Conservation (phyloP, 2,329 filamentous ascomycete genomes). For the Daldinia eschscholtzii region DNA sequence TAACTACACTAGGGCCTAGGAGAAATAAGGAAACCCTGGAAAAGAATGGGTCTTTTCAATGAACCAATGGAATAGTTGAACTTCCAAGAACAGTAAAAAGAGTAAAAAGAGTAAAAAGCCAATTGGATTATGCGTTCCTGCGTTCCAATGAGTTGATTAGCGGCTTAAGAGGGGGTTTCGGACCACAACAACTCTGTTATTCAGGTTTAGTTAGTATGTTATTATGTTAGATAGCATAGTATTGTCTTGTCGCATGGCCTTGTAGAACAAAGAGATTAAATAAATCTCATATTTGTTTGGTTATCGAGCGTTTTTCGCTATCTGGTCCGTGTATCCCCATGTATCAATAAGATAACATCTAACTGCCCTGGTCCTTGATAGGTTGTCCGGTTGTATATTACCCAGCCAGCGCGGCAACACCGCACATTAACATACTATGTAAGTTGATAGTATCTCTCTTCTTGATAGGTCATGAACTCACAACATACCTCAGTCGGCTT, state of each 20-base stretch:
- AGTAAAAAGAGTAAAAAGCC: conserved; percentile 16
- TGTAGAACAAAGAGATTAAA: conserved; percentile 12
- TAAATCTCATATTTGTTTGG: conserved; percentile 30
- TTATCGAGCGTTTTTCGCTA: conserved; percentile 12
- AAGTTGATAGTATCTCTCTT: conserved; percentile 13
- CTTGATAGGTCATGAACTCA: conserved; percentile 28
- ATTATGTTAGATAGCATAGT: background rate
- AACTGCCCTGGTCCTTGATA: conserved; percentile 25
- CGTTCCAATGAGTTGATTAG: conserved; percentile 19
- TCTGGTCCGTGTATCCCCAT: conserved; percentile 11
- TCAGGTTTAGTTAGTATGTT: no score
- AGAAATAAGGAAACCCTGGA: conserved; percentile 23
- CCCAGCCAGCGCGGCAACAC: conserved; percentile 15
- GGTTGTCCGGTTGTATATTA: conserved; percentile 27
- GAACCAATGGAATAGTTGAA: conserved; percentile 28
- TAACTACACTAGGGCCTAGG: conserved; percentile 17
- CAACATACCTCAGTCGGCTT: conserved; percentile 20
- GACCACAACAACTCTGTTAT: conserved; percentile 1
- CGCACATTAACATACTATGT: conserved; percentile 7
- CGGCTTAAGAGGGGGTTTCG: conserved; percentile 16
- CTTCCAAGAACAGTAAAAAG: conserved; percentile 27
- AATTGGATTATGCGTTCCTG: conserved; percentile 35
- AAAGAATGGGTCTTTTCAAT: conserved; percentile 16
- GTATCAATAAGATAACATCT: conserved; percentile 15
- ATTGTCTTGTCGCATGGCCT: conserved; percentile 1